Base-by-base conservation (phyloP, 768 basidiomycete genomes). In the Panus rudis region DNA sequence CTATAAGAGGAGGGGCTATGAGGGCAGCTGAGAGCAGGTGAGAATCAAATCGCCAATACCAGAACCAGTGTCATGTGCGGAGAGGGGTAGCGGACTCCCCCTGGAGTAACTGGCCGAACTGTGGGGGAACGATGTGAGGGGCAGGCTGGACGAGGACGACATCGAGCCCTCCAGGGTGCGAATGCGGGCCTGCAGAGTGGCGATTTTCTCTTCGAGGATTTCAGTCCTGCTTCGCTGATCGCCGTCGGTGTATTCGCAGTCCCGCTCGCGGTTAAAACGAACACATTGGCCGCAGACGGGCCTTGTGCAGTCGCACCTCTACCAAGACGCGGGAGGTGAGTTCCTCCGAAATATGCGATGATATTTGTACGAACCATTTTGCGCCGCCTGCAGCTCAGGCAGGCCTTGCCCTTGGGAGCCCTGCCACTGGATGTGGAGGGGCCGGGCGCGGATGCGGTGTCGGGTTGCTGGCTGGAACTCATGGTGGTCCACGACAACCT, bases 241-340 rank as follows among this genome's bases (percentile, higher is more conserved):
- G 3, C 79, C 78, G 52, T 84, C 82, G 6, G 78, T 69, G 58
- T 83, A 86, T 63, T 85, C 81, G 57, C 83, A 86, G 38, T 59
- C 58, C 6, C 34, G 23, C 20, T 78, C 78, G 41, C 81, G 78
- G 27, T 70, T 70, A 45, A 79, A 77, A 7, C 69, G 65, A 23
- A 65, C 60, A 63, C 83, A 86, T 33, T 78, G 81, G 3, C 77
- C 77, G 57, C 83, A 86, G 11, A 74, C 61, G 2, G 83, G 83
- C 44, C 75, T 76, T 3, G 57, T 59, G 23, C 81, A 80, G 51
- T 85, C 81, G 48, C 83, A 86, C 71, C 75, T 81, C 83, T 80
- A 46, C 6, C n/a, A 38, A 20, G 17, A 28, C 8, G 12, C 12
- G 21, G 43, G 33, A 21, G 30, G 23, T 13, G 7, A 32, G 43